Evolutionary conservation across 495 filamentous ascomycete species (phyloP), one percentile per base, ranked within the genome.

Genomic region (Penicillium canescens): DNA sequence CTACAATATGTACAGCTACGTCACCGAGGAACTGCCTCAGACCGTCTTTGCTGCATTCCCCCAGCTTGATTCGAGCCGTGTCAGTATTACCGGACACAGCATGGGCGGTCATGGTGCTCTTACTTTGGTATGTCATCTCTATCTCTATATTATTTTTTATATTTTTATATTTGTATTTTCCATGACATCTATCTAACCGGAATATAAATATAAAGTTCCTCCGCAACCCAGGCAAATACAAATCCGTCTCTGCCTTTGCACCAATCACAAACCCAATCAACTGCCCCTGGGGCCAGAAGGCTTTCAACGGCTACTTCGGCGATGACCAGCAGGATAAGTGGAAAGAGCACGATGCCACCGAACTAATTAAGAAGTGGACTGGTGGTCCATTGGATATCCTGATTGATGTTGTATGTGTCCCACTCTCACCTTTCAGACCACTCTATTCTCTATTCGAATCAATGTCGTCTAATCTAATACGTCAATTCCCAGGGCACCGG

Each of bases 31-130:
- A 65, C 82, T 98, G 9, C 93, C 92, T 0, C 59, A 73, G n/a
- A 74, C 84, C 0, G 80, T 97, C 8, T 96, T 91, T 69, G 68
- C 63, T 11, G 72, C 78, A 4, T 90, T 89, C 59, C 70, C 77
- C 12, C 72, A 84, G 61, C 69, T 98, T 2, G 92, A 96, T 67
- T 45, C 64, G 0, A 72, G 60, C 13, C 73, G 85, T 0, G 83
- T 96, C 34, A 85, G 85, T 63, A 93, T 98, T 59, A 91, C 86
- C 34, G 94, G 94, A 3, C 94, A 98, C 70, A 88, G 83, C 61
- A 98, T 98, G 94, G 94, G 94, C 60, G 94, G 94, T 0, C 94
- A 98, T 71, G 94, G 94, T 20, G 94, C 94, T 42, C 75, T 98
- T 57, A 96, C 91, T 45, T 71, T 97, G 60, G 83, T 86, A 63